Evolutionary conservation across 768 basidiomycete species (phyloP), one percentile per base, ranked within the genome.

Genomic region (Mycena kentingensis): DNA sequence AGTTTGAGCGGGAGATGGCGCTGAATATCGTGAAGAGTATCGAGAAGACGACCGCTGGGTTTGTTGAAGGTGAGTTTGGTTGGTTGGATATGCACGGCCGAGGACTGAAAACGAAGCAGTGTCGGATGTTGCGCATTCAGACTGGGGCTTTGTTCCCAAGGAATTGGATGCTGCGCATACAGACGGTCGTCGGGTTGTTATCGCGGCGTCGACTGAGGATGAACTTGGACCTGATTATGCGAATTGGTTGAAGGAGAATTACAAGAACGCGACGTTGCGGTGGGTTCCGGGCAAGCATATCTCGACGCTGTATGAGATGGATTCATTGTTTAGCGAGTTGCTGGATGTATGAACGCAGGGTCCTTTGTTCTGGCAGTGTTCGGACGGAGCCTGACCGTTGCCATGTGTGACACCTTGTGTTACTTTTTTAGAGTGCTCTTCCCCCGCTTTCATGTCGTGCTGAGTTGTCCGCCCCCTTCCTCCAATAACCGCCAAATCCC

Each of bases 1-100:
- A 80, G 43, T 64, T 75, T 25, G 75, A 77, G 56, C 65, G 66
- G 48, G 61, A 65, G 47, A 65, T 79, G 51, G 78, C 77, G 3
- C 56, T 62, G 50, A 78, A 75, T 49, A 65, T 75, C 50, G 62
- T 72, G 41, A 70, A 73, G 51, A 84, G 82, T 60, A 76, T 82
- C 7, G 67, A 72, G 18, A 72, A 63, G 27, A 69, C 78, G 41
- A 81, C 81, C 80, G 75, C 70, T 36, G 84, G 83, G 1, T 81
- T 81, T 58, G 66, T 74, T 51, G 75, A 76, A 39, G 58, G 72
- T 46, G 49, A 73, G n/a, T n/a, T n/a, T n/a, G n/a, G n/a, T n/a
- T n/a, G n/a, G n/a, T n/a, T n/a, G n/a, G n/a, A n/a, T n/a, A n/a
- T n/a, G n/a, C n/a, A n/a, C n/a, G n/a, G n/a, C n/a, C n/a, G n/a